Evolutionary conservation across 441 rosid species (phyloP).

Genomic region (Brassica balearica): DNA sequence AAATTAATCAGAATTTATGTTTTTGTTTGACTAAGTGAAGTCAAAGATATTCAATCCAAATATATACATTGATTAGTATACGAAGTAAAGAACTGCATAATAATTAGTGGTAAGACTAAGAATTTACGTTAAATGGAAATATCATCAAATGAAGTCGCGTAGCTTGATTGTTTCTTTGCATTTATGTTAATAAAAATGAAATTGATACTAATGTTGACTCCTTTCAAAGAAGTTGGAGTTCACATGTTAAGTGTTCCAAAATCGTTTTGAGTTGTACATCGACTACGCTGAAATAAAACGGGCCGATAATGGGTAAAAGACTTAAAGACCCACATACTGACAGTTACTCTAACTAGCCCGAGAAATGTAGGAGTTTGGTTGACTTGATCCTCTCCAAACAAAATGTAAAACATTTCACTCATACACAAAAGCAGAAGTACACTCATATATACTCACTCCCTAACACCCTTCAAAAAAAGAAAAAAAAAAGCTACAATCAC

Average conservation of each 20-base stretch:
- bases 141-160: neutral
- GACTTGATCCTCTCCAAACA: neutral
- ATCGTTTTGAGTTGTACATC: too few relatives aligned
- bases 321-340: neutral
- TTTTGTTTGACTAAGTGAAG: conserved; percentile 18
- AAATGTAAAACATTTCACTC: neutral
- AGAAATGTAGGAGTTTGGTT: neutral
- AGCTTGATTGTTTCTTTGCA: neutral
- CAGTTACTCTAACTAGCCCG: neutral
- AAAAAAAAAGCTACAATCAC: too few relatives aligned
- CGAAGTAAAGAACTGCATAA: neutral
- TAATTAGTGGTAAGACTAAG: neutral
- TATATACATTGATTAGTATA: neutral
- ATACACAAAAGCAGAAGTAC: neutral
- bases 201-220: neutral
- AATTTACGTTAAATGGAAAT: neutral
- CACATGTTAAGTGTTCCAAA: neutral
- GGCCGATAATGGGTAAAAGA: neutral
- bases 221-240: neutral
- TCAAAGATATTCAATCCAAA: conserved; percentile 11
- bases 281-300: neutral
- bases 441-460: neutral
- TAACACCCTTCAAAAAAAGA: neutral
- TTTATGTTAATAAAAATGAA: too few relatives aligned
- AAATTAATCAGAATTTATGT: neutral